Base-by-base conservation (phyloP, 345 rosid genomes). In the Carallia pectinifolia region DNA sequence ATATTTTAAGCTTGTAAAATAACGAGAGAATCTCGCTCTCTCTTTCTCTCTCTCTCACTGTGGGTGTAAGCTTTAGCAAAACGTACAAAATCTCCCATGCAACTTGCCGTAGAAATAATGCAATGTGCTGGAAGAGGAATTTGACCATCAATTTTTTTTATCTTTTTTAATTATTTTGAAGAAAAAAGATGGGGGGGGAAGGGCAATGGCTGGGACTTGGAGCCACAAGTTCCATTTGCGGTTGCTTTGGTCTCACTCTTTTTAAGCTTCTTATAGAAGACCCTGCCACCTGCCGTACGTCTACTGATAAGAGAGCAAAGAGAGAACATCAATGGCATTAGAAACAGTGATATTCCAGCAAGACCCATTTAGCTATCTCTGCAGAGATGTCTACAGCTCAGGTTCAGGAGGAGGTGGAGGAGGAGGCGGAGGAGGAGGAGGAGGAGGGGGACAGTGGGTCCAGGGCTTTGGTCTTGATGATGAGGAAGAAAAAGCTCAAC, bases 301-400 rank as follows among this genome's bases (percentile, higher is more conserved):
- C 23, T 18, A 19, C 29, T 61, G 61, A 52, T 40, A n/a, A 68
- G 36, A 53, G 8, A 7, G 10, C 7, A 8, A 8, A 39, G 48
- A 10, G 48, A 40, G 13, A 40, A 44, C 12, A 12, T 12, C 16
- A 23, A 83, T 80, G 86, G 76, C 80, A 0, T 40, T 72, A 30
- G 82, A 83, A 72, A 72, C 83, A 38, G 74, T 77, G 58, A 78
- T 77, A 38, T 67, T 75, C 52, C 86, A 77, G 33, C 76, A 77
- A 68, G 80, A 73, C 16, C 81, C 66, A 1, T 72, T 72, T 53
- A 61, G 71, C 58, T 74, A 56, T 64, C 74, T 70, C 19, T 71
- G 34, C 62, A 71, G 34, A 50, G 75, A 74, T 34, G 54, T 67
- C 19, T 31, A 17, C 23, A 30, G 27, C 30, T 23, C 58, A 33